Evolutionary conservation across 495 filamentous ascomycete genomes (phyloP).

Genomic region (Glutinoglossum americanum): DNA sequence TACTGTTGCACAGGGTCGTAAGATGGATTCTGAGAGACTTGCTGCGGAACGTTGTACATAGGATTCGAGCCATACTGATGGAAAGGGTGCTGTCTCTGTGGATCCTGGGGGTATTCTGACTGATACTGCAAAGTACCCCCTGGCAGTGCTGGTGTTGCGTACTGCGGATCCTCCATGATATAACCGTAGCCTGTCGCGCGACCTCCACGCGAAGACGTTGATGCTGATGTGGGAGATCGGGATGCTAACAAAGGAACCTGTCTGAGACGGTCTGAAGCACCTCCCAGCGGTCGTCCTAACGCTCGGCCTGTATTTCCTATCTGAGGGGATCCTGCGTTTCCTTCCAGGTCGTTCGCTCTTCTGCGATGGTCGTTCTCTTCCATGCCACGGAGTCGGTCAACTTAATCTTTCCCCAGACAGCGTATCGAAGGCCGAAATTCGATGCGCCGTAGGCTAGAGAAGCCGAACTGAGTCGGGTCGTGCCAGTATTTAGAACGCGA

Average conservation of each 20-base stretch:
- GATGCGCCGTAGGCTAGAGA: slow-evolving; percentile 1
- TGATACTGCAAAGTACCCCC: slow-evolving; percentile 2
- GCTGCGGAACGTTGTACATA: slow-evolving; percentile 62
- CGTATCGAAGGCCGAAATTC: slow-evolving; percentile 1
- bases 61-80: slow-evolving; percentile 39
- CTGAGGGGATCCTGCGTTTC: slow-evolving; percentile 2
- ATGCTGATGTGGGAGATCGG: slow-evolving; percentile 2
- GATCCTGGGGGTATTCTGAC: slow-evolving; percentile 2
- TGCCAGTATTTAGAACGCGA: background rate
- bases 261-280: slow-evolving; percentile 2
- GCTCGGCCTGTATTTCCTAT: background rate
- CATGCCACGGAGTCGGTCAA: slow-evolving; percentile 5
- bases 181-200: slow-evolving; percentile 5
- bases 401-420: background rate
- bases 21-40: slow-evolving; percentile 34
- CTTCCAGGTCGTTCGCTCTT: slow-evolving; percentile 2
- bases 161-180: slow-evolving; percentile 3
- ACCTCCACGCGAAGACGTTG: background rate
- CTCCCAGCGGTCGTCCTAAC: background rate
- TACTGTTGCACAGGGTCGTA: slow-evolving; percentile 71
- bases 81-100: slow-evolving; percentile 19
- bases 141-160: background rate
- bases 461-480: background rate
- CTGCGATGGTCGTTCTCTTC: slow-evolving; percentile 4
- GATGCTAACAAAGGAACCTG: slow-evolving; percentile 1